phyloP scores from a whole-genome alignment of 176 grass and related monocot species.

The Avena atlantica region DNA sequence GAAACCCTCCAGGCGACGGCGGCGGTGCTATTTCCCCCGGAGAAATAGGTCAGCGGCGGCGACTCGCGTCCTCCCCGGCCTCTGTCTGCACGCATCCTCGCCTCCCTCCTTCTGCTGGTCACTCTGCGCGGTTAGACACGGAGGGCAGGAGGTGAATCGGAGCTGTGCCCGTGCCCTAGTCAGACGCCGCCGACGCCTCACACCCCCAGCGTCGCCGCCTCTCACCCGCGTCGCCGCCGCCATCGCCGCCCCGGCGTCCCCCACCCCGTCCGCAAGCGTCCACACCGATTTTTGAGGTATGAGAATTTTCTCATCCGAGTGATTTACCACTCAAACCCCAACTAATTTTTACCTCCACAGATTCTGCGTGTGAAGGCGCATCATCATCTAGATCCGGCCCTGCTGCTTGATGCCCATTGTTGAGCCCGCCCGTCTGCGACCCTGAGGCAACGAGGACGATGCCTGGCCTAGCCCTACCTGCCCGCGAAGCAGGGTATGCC shows the following conservation, averaged over 20 bases:
- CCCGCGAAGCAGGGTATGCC: slow-evolving; percentile 31
- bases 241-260: not conserved
- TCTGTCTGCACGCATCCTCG: no score
- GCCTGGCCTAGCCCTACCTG: slow-evolving; percentile 50
- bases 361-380: not conserved
- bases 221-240: not conserved
- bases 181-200: not conserved
- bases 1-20: no score
- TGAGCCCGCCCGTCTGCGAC: not conserved
- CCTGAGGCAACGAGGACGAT: slow-evolving; percentile 38
- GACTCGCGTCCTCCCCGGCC: no score
- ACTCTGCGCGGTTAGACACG: not conserved
- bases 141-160: not conserved
- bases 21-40: no score
- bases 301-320: not conserved
- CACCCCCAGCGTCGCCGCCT: not conserved
- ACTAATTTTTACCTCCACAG: not conserved
- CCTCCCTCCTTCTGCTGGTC: not conserved
- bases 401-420: slow-evolving; percentile 10
- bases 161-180: not conserved
- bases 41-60: no score
- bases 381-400: not conserved
- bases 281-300: slow-evolving; percentile 1
- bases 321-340: not conserved
- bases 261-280: slow-evolving; percentile 1